Evolutionary conservation across 495 filamentous ascomycete species (phyloP), one percentile per base, ranked within the genome.

Genomic region (Aspergillus sclerotiicarbonarius): DNA sequence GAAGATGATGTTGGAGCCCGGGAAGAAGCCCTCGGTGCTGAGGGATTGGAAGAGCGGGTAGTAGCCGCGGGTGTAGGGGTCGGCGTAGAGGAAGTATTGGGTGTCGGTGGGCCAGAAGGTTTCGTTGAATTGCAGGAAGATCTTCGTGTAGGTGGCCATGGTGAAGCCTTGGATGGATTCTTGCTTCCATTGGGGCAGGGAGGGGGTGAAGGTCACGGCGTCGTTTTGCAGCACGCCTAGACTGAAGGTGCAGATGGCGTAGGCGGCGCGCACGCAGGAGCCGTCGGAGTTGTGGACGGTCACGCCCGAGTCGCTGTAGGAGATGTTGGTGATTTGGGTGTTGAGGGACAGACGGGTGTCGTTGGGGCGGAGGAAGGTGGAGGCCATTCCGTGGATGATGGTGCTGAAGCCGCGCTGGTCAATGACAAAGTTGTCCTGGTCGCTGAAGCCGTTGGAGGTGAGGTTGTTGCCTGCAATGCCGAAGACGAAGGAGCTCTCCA

Each of bases 101-200:
- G 81, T 84, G 29, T 84, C 75, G 5, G 62, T 63, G 44, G 87
- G 80, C 88, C 88, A 91, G 70, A 89, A 90, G 7, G 82, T 81
- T 45, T 84, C 70, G 57, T 82, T 79, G 68, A 90, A 90, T 55
- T 87, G 86, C 1, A 90, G 69, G 74, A 90, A 90, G 56, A 90
- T 84, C 64, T 90, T 90, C 53, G 86, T 90, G 72, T 90, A 91
- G 0, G 84, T 90, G 15, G 82, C 86, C 81, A 91, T 89, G 53
- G 79, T 76, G 67, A 88, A 88, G 41, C 78, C 80, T 6, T 82
- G 77, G 59, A 90, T 85, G 13, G 82, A 82, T 21, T 77, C 76
- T 15, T 78, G 73, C 64, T 91, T 90, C 87, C 86, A 89, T 15
- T 69, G 62, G 0, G 88, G 88, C 0, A 90, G 72, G 2, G 68